Evolutionary conservation across 176 grass and related monocot species (phyloP).

Genomic region (Pontederia paniculata): DNA sequence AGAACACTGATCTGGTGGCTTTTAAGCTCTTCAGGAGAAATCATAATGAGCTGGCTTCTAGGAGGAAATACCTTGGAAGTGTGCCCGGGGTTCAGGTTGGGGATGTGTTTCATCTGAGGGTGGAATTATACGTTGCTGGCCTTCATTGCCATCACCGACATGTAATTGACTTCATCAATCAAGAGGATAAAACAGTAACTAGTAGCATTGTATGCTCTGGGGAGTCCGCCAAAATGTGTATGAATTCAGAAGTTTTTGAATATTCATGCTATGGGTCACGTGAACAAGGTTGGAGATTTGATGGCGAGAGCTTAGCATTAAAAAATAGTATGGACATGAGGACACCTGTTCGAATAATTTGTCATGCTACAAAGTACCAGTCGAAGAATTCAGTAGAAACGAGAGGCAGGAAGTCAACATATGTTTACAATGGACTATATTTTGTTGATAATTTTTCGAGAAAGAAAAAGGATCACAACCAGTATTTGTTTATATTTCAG

Average conservation of each 20-base stretch:
- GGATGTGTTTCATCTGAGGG: conserved; percentile 61
- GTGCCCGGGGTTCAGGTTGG: conserved; percentile 62
- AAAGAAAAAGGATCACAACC: conserved; percentile 29
- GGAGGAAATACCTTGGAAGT: conserved; percentile 45
- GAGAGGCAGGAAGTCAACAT: conserved; percentile 35
- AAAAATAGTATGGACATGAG: conserved; percentile 72
- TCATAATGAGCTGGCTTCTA: conserved; percentile 20
- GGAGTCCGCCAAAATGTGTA: conserved; percentile 28
- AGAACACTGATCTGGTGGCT: conserved; percentile 33
- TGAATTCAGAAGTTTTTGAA: conserved; percentile 51
- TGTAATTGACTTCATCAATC: conserved; percentile 49
- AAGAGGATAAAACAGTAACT: conserved; percentile 34
- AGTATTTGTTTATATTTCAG: conserved; percentile 48
- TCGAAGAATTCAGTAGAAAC: conserved; percentile 9
- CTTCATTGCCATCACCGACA: conserved; percentile 42
- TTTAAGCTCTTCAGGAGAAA: conserved; percentile 56
- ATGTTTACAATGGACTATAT: conserved; percentile 81
- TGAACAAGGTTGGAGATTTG: conserved; percentile 30
- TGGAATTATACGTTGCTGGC: conserved; percentile 70
- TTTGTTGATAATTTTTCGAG: conserved; percentile 65
- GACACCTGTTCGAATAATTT: conserved; percentile 68
- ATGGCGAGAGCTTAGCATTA: conserved; percentile 50
- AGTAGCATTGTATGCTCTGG: conserved; percentile 55
- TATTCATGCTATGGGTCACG: conserved; percentile 41
- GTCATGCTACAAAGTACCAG: conserved; percentile 24